Base-by-base conservation (phyloP, 768 basidiomycete species). In the Coprinopsis cinerea region DNA sequence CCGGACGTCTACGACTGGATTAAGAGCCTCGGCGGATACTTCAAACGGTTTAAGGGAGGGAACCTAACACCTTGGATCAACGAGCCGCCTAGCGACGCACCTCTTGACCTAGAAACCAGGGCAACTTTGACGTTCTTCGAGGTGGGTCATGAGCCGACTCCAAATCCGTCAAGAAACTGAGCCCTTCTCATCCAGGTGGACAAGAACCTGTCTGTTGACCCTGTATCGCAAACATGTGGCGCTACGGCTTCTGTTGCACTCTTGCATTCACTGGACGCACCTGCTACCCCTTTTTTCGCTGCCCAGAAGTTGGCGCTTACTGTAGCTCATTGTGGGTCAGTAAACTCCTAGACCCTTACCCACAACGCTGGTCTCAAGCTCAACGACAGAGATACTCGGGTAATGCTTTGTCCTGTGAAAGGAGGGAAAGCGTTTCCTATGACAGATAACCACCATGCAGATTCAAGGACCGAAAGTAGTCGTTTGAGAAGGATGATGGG, bases 371-470 rank as follows among this genome's bases (percentile, higher is more conserved):
- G 13, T 25, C 13, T 39, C 45, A n/a, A 58, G 30, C 59, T 56
- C 20, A 48, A 53, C 4, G 27, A 18, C 57, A 94, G 93, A 4
- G 94, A 97, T 65, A 95, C 94, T 1, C 81, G 92, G 30, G 89
- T 93, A 3, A 64, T 98, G 11, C 68, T 99, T 34, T 90, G 90
- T 51, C 75, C 85, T 4, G 82, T 83, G 0, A 68, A 83, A 17
- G 79, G 77, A 25, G 93, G 92, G 1, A 68, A 73, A 39, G 89
- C 84, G n/a, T 69, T 77, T 40, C 79, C 90, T 1, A 88, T 98
- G 79, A 96, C 96, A 0, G 92, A 97, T 68, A 85, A 81, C 24
- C 96, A 99, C 62, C 95, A 97, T 63, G 87, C 92, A n/a, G 95
- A 98, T 58, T 78, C 90, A 20, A 83, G 83, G 27, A 75, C 89